These are phyloP conservation scores for Neofusicoccum parvum DNA, from an alignment of 2,329 filamentous ascomycete species.

Conservation along the genomic window DNA sequence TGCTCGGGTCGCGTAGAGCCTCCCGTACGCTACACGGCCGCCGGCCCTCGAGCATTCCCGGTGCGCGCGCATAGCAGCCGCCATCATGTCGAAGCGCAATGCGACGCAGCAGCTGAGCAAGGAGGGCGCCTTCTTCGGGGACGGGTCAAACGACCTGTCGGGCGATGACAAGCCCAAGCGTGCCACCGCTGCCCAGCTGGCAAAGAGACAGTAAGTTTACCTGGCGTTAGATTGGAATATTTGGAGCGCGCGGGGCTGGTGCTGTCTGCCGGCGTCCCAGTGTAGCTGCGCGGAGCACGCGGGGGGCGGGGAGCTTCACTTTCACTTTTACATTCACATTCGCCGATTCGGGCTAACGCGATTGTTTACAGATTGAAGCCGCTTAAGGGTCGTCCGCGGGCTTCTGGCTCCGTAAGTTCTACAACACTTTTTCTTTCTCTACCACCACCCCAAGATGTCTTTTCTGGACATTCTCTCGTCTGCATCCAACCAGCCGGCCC, in stretches of 20 bases:
- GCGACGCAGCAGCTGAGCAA: slow-evolving; percentile 41
- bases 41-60: background rate
- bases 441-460: background rate
- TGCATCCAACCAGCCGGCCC: no score
- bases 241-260: background rate
- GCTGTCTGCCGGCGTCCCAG: background rate
- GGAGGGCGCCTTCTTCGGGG: slow-evolving; percentile 28
- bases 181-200: slow-evolving; percentile 58
- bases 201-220: slow-evolving; percentile 57
- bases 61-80: background rate
- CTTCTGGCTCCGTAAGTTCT: slow-evolving; percentile 15
- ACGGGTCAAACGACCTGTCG: slow-evolving; percentile 39
- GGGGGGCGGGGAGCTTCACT: slow-evolving; percentile 2
- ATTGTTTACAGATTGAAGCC: slow-evolving; percentile 17
- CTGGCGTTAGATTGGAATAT: background rate
- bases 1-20: background rate
- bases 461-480: background rate
- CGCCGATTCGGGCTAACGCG: background rate
- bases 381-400: slow-evolving; percentile 16
- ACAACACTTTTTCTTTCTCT: background rate
- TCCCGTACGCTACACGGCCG: background rate
- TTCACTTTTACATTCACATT: background rate
- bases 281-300: background rate
- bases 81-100: slow-evolving; percentile 43
- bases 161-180: slow-evolving; percentile 50